Base-by-base conservation (phyloP, 2,329 filamentous ascomycete species). In the Verticillium nubilum region DNA sequence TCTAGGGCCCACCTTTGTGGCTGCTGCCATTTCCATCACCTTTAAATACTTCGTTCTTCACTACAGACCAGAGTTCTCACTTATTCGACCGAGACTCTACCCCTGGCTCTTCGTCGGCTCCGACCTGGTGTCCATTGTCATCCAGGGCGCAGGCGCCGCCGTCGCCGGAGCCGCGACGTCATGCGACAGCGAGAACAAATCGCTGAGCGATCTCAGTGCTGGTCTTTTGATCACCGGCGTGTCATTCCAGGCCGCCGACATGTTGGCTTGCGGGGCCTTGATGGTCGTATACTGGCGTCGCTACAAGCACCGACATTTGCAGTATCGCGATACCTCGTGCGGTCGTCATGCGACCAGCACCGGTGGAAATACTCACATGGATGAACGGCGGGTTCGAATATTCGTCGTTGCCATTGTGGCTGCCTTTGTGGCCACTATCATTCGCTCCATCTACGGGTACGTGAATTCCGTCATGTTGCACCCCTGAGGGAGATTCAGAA, bases 31-130 rank as follows among this genome's bases (percentile, higher is more conserved):
- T 52, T 80, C 78, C 52, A 67, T 80, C 23, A 79, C 76, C 0
- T 69, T 80, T 27, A 79, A 79, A 64, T 76, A 79, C 64, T 69
- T 80, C 7, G 73, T 79, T 31, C 62, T 77, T 5, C 73, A 74
- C 64, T 74, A 76, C 37, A 77, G 77, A 0, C 67, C 73, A 0
- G 69, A 75, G 37, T 70, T 72, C 61, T 78, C 75, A 0, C 66
- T 73, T 1, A 63, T 80, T 29, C 69, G 68, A 23, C 77, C 80
- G 0, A 67, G 66, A 4, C 71, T 76, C 1, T 82, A 81, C 63
- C 77, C 79, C 2, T 77, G 74, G 63, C 75, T 82, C 58, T 82
- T 83, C 68, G 78, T 83, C 59, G 71, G 74, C 2, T 78, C 74
- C 67, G 80, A 83, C 62, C 64, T 79, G 54, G 62, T 77, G 37